Base-by-base conservation (phyloP, 2,329 filamentous ascomycete species). In the Trichophaea hybrida region DNA sequence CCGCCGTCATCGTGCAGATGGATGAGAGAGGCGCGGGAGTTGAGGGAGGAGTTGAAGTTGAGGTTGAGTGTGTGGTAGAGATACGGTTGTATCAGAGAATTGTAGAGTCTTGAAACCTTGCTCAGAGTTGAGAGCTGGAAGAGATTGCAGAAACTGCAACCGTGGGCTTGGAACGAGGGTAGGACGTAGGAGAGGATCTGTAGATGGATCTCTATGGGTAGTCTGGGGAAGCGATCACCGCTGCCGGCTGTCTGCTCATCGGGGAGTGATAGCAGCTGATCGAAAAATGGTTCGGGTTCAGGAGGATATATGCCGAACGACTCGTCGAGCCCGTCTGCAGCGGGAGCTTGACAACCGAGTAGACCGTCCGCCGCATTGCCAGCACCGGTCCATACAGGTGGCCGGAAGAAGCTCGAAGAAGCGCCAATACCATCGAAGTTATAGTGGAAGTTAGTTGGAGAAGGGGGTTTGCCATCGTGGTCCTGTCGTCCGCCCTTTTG, bases 171-270 rank as follows among this genome's bases (percentile, higher is more conserved):
- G 59, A 12, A 44, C 38, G 54, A 55, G 24, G 57, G 38, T 8
- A 61, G 35, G 1, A 63, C 33, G 15, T 58, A 51, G 35, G 51
- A 49, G 44, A 65, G 62, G 33, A 65, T 64, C 53, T 65, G 60
- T 8, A 64, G 37, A 37, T 65, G 64, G 3, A 65, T 64, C 52
- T 65, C 64, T 13, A 59, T 44, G 34, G 64, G 64, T 4, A 65
- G 48, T 12, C n/a, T 38, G 48, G 63, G 61, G 17, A 63, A 4
- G 3, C 3, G 24, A 24, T 3, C 24, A 24, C 24, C 24, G 24
- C 24, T 24, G 40, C 12, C 12, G 3, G 17, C 7, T 24, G 46
- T 4, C 31, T 51, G 15, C 31, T 15, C n/a, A 6, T 10, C 15
- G 10, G 10, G 38, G 1, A 43, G 38, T 43, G n/a, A 15, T 4